Evolutionary conservation across 257 asterid genomes (phyloP), one percentile per base, ranked within the genome.

Genomic region (Gentiana macrophylla): DNA sequence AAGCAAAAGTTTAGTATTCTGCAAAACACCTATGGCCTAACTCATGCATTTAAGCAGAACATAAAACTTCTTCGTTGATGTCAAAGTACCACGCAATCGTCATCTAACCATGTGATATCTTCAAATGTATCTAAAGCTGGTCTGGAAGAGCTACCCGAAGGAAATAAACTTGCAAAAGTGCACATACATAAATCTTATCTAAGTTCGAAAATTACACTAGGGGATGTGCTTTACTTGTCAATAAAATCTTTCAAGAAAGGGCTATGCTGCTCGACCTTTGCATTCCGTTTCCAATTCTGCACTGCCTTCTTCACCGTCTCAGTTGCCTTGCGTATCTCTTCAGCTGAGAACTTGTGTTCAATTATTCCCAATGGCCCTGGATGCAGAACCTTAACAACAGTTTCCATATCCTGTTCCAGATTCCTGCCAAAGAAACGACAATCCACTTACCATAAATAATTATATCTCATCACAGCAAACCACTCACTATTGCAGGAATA

Each of bases 341-440:
- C 86, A 0, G 76, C 79, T 35, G 86, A 72, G 74, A 86, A 90
- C 74, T 84, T 84, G 88, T 84, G 98, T 67, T 90, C 96, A 10
- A 86, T 53, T 52, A 90, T 81, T 64, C 98, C 98, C 77, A 90
- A 58, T 4, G 96, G 96, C 13, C 98, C 96, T 54, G 98, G 98
- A 62, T 86, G 95, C 56, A 90, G 79, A 35, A 79, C 94, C 65
- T 66, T 82, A 59, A 82, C 84, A 37, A 90, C 96, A 53, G 95
- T 86, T 66, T 86, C 98, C 82, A 86, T n/a, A 56, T 86, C 98
- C 63, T 75, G 81, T 75, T 86, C 98, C 72, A 90, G 73, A 74
- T 77, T 81, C 86, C 98, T 91, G 75, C 50, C 64, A 62, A 41
- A 62, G 7, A 37, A 50, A 10, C 35, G 35, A 62, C 47, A 36